Evolutionary conservation across 1,139 yeast genomes (phyloP), one percentile per base, ranked within the genome.

Genomic region (Hemisphaericaspora lyxosophila): DNA sequence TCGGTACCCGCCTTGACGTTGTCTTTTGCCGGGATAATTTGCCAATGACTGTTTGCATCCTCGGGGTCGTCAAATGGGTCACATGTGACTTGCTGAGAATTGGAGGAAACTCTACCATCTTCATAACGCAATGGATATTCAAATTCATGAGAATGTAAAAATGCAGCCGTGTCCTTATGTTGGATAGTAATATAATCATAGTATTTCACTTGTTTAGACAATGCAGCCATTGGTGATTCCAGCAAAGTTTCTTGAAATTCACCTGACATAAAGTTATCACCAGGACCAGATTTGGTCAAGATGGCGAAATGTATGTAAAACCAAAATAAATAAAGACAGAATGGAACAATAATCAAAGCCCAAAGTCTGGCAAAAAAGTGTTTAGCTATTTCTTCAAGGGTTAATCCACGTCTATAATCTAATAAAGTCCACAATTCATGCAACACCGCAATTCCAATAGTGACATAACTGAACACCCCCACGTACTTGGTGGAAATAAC

Each of bases 401-500:
- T 63, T 42, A 87, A 70, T 1, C 96, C 96, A 25, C 75, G 73
- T 43, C 74, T 73, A 53, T 79, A 66, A 54, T 92, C 97, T 36
- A 90, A 69, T 51, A 92, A 68, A 43, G 76, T 74, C 97, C 97
- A 94, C 51, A 94, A 71, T 59, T 94, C 97, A 55, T 83, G 75
- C 5, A 78, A 50, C 5, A 92, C 97, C 12, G 95, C 96, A 43
- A 76, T 61, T 24, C 99, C 98, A 50, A 92, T 76, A 41, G 95
- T 83, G 39, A 82, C 72, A 59, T 83, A 92, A 1, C 97, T 89
- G 68, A 92, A 84, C 5, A 85, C 84, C 57, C 99, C 99, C 25
- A 92, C 96, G 57, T 92, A 94, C 60, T 92, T 92, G 39, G 97
- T 90, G 31, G 95, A 82, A 44, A 92, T 90, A 29, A 89, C 97